Evolutionary conservation across 257 asterid genomes (phyloP).

Genomic region (Linaria vulgaris): DNA sequence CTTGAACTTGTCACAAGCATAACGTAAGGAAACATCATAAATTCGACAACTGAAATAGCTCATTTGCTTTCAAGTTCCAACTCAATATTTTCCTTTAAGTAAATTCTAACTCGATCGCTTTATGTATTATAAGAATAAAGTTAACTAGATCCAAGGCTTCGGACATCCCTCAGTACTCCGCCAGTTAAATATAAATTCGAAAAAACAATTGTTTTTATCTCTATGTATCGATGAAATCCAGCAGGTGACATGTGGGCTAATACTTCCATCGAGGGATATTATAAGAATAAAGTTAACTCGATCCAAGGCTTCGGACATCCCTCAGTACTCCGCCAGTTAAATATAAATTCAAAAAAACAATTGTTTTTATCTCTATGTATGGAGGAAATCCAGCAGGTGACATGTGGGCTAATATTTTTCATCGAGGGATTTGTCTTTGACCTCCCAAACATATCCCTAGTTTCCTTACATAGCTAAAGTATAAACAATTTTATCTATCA

Average conservation of each 20-base stretch:
- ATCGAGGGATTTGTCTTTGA: constrained; percentile 42
- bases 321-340: constrained; percentile 21
- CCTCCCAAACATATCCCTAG: constrained; percentile 32
- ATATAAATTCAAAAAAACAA: constrained; percentile 16
- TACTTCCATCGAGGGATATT: constrained; percentile 29
- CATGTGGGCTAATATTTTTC: constrained; percentile 32
- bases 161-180: constrained; percentile 31
- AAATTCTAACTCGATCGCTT: neutral
- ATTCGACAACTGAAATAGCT: constrained; percentile 25
- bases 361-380: constrained; percentile 1
- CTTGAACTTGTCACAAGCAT: too few species aligned
- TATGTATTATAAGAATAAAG: neutral
- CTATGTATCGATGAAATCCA: constrained; percentile 35
- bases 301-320: constrained; percentile 39
- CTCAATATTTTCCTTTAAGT: constrained; percentile 17
- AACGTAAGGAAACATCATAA: too few species aligned
- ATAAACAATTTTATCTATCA: too few species aligned
- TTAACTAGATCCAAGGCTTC: constrained; percentile 37
- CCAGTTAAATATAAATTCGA: constrained; percentile 18
- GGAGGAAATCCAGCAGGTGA: constrained; percentile 38
- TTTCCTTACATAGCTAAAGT: too few species aligned
- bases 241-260: constrained; percentile 32
- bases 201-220: constrained; percentile 1
- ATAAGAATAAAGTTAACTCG: constrained; percentile 15
- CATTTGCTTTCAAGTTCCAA: constrained; percentile 32